phyloP scores from a whole-genome alignment of 2,329 filamentous ascomycete genomes.

The Scorias spongiosa region DNA sequence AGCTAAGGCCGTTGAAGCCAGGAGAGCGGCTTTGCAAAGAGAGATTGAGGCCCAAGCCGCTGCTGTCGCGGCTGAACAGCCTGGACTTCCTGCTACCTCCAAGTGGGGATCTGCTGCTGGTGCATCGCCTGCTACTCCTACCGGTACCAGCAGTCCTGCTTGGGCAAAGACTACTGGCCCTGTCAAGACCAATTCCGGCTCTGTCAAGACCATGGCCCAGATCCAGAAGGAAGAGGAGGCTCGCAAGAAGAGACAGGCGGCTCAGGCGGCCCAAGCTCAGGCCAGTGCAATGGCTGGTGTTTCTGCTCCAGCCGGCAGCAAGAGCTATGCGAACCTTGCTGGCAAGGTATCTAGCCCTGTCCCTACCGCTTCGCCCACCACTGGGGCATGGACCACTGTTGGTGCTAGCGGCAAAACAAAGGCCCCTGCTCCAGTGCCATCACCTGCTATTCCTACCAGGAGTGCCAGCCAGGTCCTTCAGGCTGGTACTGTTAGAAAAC shows the following conservation, averaged over 20 bases:
- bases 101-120: constrained; percentile 74
- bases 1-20: constrained; percentile 60
- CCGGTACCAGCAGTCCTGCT: constrained; percentile 31
- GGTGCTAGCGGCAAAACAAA: constrained; percentile 89
- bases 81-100: constrained; percentile 71
- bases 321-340: constrained; percentile 89
- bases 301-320: constrained; percentile 40
- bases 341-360: constrained; percentile 48
- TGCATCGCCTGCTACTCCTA: constrained; percentile 51
- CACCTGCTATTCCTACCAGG: constrained; percentile 23
- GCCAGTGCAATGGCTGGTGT: constrained; percentile 28
- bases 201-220: constrained; percentile 83
- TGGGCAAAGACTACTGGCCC: constrained; percentile 54
- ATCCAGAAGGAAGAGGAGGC: constrained; percentile 94
- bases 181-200: constrained; percentile 22
- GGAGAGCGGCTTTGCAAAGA: constrained; percentile 65
- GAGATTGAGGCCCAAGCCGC: constrained; percentile 47
- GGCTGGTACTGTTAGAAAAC: constrained; percentile 12
- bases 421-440: constrained; percentile 44
- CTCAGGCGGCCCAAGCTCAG: constrained; percentile 32
- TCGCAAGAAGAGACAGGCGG: constrained; percentile 61
- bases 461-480: constrained; percentile 12
- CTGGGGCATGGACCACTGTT: constrained; percentile 79
- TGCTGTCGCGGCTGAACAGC: constrained; percentile 37
- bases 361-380: constrained; percentile 21